phyloP scores from a whole-genome alignment of 1,284 basidiomycete species.

The Apiotrichum sp. region DNA sequence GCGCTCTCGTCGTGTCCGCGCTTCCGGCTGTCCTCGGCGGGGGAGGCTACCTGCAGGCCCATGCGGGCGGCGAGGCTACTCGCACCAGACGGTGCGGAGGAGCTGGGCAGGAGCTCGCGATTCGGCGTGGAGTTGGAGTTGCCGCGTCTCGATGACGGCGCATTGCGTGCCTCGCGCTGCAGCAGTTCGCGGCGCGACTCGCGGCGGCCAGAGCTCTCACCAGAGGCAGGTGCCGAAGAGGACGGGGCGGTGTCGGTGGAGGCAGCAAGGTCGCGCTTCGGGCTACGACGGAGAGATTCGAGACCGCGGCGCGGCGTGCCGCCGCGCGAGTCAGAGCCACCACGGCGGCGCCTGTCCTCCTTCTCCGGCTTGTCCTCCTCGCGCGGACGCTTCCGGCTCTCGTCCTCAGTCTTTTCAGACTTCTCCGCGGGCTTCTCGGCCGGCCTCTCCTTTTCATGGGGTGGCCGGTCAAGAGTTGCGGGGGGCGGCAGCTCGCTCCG shows the following conservation, averaged over 20 bases:
- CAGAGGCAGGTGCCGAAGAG: not conserved
- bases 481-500: not conserved
- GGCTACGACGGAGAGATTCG: not conserved
- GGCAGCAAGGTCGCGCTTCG: not conserved
- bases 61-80: not conserved
- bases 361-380: not conserved
- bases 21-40: not conserved
- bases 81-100: not conserved
- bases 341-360: not conserved
- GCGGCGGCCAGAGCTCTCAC: not conserved
- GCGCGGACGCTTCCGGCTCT: not conserved
- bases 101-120: not conserved
- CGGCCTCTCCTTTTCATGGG: not conserved
- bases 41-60: not conserved
- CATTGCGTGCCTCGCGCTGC: not conserved
- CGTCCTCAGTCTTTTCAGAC: not conserved
- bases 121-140: not conserved
- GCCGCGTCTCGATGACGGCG: not conserved
- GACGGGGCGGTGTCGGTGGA: not conserved
- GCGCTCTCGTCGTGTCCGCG: slow-evolving; percentile 1
- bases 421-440: too few species aligned
- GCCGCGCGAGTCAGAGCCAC: not conserved
- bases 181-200: not conserved
- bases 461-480: not conserved
- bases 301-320: not conserved